These are phyloP conservation scores for Brasenia schreberi DNA, from an alignment of 164 flowering plant species.

Conservation along the genomic window DNA sequence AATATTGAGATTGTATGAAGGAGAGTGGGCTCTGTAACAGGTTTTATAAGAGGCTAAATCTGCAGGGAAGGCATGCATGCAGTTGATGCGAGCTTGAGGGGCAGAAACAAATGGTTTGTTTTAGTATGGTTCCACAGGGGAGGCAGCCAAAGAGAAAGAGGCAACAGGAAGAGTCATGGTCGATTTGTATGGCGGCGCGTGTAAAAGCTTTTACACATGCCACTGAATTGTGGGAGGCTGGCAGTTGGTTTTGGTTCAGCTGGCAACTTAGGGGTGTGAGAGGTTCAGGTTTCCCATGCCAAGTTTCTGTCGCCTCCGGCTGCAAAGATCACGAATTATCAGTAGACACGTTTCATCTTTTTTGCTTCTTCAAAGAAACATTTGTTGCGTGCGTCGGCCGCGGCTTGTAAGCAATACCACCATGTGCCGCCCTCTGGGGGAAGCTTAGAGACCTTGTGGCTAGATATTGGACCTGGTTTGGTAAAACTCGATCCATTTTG, in stretches of 20 bases:
- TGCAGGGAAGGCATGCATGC: background rate
- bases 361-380: too few species aligned
- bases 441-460: too few species aligned
- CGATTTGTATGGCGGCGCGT: background rate
- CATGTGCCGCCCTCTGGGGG: too few species aligned
- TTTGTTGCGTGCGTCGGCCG: too few species aligned
- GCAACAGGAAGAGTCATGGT: background rate
- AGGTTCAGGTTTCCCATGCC: background rate
- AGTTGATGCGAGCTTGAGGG: background rate
- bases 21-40: constrained; percentile 1
- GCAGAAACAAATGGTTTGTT: background rate
- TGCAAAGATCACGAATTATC: background rate
- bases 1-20: too few species aligned
- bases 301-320: background rate
- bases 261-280: background rate
- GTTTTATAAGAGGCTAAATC: background rate
- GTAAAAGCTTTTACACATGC: background rate
- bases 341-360: background rate
- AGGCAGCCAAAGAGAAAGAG: constrained; percentile 1
- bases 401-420: too few species aligned
- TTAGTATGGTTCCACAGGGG: background rate
- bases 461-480: too few species aligned
- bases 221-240: background rate
- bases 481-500: too few species aligned
- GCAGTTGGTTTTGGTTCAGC: background rate